Base-by-base conservation (phyloP, 2,329 filamentous ascomycete genomes). In the Xylariomycetidae sp. region DNA sequence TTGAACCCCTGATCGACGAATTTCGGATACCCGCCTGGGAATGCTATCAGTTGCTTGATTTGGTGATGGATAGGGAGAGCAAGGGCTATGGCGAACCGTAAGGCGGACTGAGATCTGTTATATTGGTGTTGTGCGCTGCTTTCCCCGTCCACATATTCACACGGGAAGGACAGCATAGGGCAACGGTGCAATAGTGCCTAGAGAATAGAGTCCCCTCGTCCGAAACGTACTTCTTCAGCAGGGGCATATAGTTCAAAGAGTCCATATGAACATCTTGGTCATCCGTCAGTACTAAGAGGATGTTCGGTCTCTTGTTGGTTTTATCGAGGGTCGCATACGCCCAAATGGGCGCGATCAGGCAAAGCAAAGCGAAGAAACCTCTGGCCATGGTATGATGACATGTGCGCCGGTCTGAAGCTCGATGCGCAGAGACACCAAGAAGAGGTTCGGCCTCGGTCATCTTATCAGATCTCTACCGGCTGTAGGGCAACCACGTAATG, bases 81-180 rank as follows among this genome's bases (percentile, higher is more conserved):
- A 12, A 3, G 27, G 7, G 26, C 6, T 7, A 7, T 17, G 18
- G 22, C 53, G 23, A 51, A 70, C 69, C 72, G 40, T 73, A 70
- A 4, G 72, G 73, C 12, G 69, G 51, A 27, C 29, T 37, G 4
- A 62, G 46, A 23, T 61, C 55, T 0, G 76, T 80, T 4, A 80
- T 72, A 47, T 79, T 79, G 1, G 74, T 79, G 39, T 79, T 79
- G 41, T 80, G 76, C 1, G 74, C 71, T 14, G 71, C 67, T 44
- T 66, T 67, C 4, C 73, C 73, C 0, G 74, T 79, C 63, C 67
- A 71, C 5, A 79, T 48, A 23, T 62, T 70, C 3, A 76, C 74
- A 7, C 74, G 60, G 1, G 71, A 73, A 0, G 74, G 74, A 45
- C 74, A 80, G 49, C 74, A 79, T 2, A 76, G 41, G 0, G 74